Base-by-base conservation (phyloP, 495 filamentous ascomycete genomes). In the Amniculicola lignicola region DNA sequence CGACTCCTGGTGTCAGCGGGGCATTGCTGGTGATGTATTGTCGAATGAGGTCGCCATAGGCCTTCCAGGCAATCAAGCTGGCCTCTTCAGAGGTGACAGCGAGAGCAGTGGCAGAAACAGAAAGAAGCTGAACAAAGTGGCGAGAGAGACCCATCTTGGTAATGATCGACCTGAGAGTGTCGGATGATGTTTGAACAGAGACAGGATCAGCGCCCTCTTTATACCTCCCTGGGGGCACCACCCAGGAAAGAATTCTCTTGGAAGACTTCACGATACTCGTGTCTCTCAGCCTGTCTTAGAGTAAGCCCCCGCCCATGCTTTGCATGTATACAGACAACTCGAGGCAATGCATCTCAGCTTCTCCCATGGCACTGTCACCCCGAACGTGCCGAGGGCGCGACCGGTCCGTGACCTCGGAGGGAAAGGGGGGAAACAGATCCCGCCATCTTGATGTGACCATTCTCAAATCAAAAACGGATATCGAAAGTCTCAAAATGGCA, bases 21-120 rank as follows among this genome's bases (percentile, higher is more conserved):
- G 27, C 14, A 24, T 43, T 33, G 4, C 23, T 38, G 5, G 49
- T 53, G 2, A 53, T 41, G 24, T 25, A 53, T 16, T 31, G 12
- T 12, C 19, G 22, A 14, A 53, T 53, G 23, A 35, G 9, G 4
- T 53, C 33, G 25, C 49, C 49, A 33, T 53, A 53, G 2, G 49
- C 49, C 24, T 53, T 53, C 49, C 49, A 53, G 19, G 49, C 49
- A 21, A 53, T 43, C 27, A 53, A 28, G 24, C 49, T 53, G 4
- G 49, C 49, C 21, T 53, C 49, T 3, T 53, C 49, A 21, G 25
- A 42, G 35, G 36, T 15, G n/a, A 53, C 35, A 3, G 49, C 49
- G 6, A 31, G 18, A 6, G 49, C 49, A 3, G 49, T 28, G n/a
- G 49, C 37, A n/a, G 24, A 11, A 4, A 53, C 15, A 2, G 49